Base-by-base conservation (phyloP, 352 stramenopile genomes). In the Pythium aristosporum region DNA sequence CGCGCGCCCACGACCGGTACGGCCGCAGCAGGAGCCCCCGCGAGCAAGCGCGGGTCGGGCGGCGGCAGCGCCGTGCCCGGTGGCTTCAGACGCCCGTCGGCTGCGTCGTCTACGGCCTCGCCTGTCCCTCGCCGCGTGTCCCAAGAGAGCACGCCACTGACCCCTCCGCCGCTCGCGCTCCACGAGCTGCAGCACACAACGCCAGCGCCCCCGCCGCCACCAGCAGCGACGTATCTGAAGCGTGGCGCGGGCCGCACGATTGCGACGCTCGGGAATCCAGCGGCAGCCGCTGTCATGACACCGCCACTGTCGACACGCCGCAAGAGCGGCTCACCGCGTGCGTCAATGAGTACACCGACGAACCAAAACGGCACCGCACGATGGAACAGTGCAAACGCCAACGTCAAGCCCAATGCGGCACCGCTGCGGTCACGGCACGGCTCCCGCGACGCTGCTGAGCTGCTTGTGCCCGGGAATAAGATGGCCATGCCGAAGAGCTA, bases 171-270 rank as follows among this genome's bases (percentile, higher is more conserved):
- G 44, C 63, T 63, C 47, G 63, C 63, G 32, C 54, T 63, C 32
- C 41, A 69, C 23, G 63, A 69, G 42, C 55, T 69, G 8, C 55
- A 63, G 32, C 43, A 42, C 39, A 62, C n/a, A 5, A 50, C 21
- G 13, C 1, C 56, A n/a, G n/a, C 16, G 9, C 25, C 11, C 4
- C 43, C 46, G 12, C 34, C 54, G n/a, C 37, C 51, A 25, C 2
- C 63, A 2, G 42, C 57, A 18, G 20, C 63, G 20, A 48, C 50
- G 48, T 70, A 54, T 23, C 25, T 70, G 23, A 42, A 36, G 18
- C 63, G 63, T 28, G 63, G 63, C 32, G 65, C 50, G 41, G 63
- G 63, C 37, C 49, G 51, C 36, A 70, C 63, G 55, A 70, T 70
- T 51, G 63, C 63, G 30, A 70, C 63, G 56, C 42, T 61, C 18